phyloP scores from a whole-genome alignment of 495 filamentous ascomycete species.

The Thermochaetoides thermophila region DNA sequence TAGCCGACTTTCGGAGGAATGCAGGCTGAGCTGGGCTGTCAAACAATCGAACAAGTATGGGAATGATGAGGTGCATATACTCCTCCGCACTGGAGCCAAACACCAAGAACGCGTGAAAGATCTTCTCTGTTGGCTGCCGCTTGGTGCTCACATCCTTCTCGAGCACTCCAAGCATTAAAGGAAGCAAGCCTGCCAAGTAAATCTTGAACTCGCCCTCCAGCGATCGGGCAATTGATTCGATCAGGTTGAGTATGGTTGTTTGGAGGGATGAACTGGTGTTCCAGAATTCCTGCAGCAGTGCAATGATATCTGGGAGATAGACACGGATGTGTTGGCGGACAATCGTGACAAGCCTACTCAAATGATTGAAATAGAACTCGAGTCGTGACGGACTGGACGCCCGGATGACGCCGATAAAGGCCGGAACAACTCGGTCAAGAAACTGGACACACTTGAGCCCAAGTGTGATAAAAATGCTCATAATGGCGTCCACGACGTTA shows the following conservation, averaged over 20 bases:
- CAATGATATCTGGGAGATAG: slow-evolving; percentile 69
- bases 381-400: slow-evolving; percentile 56
- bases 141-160: slow-evolving; percentile 65
- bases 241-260: slow-evolving; percentile 74
- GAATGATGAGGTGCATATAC: slow-evolving; percentile 98
- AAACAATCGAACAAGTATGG: slow-evolving; percentile 83
- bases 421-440: slow-evolving; percentile 82
- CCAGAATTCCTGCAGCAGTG: slow-evolving; percentile 78
- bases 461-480: slow-evolving; percentile 94
- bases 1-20: slow-evolving; percentile 69
- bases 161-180: slow-evolving; percentile 84
- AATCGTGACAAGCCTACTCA: slow-evolving; percentile 83
- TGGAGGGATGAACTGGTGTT: slow-evolving; percentile 58
- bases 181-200: slow-evolving; percentile 75
- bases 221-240: slow-evolving; percentile 85
- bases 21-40: slow-evolving; percentile 67
- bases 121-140: slow-evolving; percentile 66
- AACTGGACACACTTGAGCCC: slow-evolving; percentile 92
- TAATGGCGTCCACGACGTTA: slow-evolving; percentile 92
- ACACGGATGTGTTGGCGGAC: slow-evolving; percentile 91
- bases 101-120: slow-evolving; percentile 86
- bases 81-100: slow-evolving; percentile 95
- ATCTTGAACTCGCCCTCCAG: slow-evolving; percentile 95
- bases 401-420: slow-evolving; percentile 75
- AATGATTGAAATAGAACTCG: slow-evolving; percentile 92